Percentiles rank a stretch among this genome's conserved stretches.
phyloP scores from a whole-genome alignment of 2,329 filamentous ascomycete species.

The Hawksworthiomyces lignivorus region DNA sequence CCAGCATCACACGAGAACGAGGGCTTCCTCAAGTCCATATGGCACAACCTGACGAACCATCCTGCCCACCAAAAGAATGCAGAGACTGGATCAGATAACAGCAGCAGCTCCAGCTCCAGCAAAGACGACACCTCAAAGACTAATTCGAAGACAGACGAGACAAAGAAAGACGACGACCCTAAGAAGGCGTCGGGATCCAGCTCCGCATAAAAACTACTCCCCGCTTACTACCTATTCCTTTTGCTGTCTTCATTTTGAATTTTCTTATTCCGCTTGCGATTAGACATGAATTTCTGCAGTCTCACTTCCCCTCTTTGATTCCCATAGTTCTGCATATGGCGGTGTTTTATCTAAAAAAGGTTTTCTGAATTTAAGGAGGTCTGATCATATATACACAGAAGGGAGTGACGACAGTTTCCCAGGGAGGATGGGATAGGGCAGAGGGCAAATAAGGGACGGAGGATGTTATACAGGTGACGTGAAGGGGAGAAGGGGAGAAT shows the following conservation, averaged over 20 bases:
- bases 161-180: constrained; percentile 13
- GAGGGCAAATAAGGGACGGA: too few relatives aligned
- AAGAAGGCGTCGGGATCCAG: constrained; percentile 28
- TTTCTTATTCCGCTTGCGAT: neutral
- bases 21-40: constrained; percentile 86
- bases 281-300: too few relatives aligned
- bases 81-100: constrained; percentile 13
- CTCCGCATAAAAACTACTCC: constrained; percentile 19
- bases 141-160: constrained; percentile 12
- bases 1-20: constrained; percentile 74
- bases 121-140: neutral
- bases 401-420: neutral
- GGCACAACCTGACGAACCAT: constrained; percentile 86
- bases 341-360: constrained; percentile 1
- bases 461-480: too few relatives aligned
- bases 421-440: neutral
- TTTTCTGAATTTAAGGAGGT: too few relatives aligned
- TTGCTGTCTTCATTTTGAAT: neutral
- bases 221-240: neutral
- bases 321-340: constrained; percentile 4
- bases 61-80: constrained; percentile 41
- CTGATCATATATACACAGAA: too few relatives aligned
- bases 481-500: neutral
- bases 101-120: neutral
- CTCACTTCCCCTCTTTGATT: neutral